Base-by-base conservation (phyloP, 2,329 filamentous ascomycete species). In the Bretziella fagacearum region DNA sequence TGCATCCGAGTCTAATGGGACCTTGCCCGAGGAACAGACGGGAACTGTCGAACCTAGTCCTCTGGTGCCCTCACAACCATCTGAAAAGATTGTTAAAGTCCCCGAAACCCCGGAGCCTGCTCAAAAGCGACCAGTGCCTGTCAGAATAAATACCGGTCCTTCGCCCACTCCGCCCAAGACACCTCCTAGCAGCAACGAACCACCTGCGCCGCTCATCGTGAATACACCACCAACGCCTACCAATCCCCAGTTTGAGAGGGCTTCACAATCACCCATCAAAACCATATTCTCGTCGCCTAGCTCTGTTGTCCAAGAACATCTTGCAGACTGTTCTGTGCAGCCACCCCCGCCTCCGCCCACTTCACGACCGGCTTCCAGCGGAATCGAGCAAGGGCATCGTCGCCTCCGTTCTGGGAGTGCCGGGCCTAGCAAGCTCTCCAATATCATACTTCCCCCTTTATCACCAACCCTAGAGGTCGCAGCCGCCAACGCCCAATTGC, bases 351-450 rank as follows among this genome's bases (percentile, higher is more conserved):
- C 43, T 11, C 32, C 29, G 18, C n/a, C 47, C 5, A 44, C 29
- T 22, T 25, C 39, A 17, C 45, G 41, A 20, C 41, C 46, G n/a
- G 27, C 35, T 42, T 27, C 49, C 15, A 40, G 74, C 56, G 80
- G 73, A 57, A 83, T 84, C 74, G 84, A 79, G 63, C 45, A 40
- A 45, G 49, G 45, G 5, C 40, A 52, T 27, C 46, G 46, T 27
- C 48, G 51, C 23, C 40, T 53, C 7, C 46, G 50, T 23, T 53
- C 52, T 3, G 51, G 52, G 15, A 49, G 52, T 48, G 27, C 77
- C 53, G 71, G 71, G 36, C 87, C 86, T 26, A 95, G 86, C 70
- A 95, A 93, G 63, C 71, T 95, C 30, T 93, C 87, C 26, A 86
- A 74, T 53, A 77, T 78, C 43, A 78, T 78, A 53, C 70, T 73